Base-by-base conservation (phyloP, 306 rosid species). In the Quercus mongolica region DNA sequence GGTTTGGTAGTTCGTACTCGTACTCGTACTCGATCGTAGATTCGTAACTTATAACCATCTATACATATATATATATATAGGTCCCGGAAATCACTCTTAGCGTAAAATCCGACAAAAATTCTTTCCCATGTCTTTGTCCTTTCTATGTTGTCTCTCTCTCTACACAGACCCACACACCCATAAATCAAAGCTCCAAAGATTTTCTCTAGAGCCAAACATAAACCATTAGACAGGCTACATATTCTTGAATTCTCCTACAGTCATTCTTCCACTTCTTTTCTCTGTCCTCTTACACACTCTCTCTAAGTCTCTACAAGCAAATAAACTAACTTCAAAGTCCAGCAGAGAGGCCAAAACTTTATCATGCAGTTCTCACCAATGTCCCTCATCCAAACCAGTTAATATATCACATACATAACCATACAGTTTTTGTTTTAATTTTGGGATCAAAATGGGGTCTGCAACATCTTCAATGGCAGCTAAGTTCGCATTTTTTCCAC, bases 391-490 rank as follows among this genome's bases (percentile, higher is more conserved):
- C 54, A 41, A 63, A 26, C 64, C 19, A 15, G 20, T 12, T 28
- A 59, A 49, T 41, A 21, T 4, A 33, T 70, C 31, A 8, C 3
- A 69, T 5, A 30, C 3, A 69, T 5, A 30, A 59, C 21, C 35
- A 26, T 14, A 19, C 51, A 57, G 61, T 15, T 33, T 76, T 8
- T 41, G 46, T 41, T 41, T 41, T 8, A 41, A 49, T 49, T 73
- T 5, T 41, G 46, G 44, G 69, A 33, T 15, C 21, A 46, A 71
- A 70, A 87, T 91, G 95, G 95, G 95, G 57, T 83, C 89, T 82
- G 92, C 92, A 74, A 82, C 95, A 51, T 91, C 95, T 18, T 88
- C 95, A 0, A 84, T 91, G 95, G 92, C 95, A 0, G 86, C 95
- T 8, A 91, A 87, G 81, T 89, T 91, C 19, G 91, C 91, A 28